Percentiles rank a stretch among this genome's conserved stretches.
Evolutionary conservation across 805 yeast species (phyloP).

Genomic region (Saccharomyces mikatae): DNA sequence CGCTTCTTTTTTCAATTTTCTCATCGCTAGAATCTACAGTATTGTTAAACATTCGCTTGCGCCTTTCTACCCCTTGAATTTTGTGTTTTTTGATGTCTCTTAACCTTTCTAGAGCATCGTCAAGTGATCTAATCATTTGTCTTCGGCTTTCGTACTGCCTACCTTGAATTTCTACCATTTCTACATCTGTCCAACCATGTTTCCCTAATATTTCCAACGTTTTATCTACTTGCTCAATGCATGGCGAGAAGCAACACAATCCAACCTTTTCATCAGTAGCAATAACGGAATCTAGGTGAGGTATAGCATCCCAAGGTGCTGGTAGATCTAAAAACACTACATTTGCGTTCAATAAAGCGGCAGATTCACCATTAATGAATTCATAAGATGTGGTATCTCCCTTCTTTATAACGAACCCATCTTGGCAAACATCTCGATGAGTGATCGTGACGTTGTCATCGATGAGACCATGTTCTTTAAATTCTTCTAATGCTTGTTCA

Average conservation of each 20-base stretch:
- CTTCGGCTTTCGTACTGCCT: constrained; percentile 84
- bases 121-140: constrained; percentile 73
- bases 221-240: constrained; percentile 91
- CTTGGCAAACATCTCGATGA: constrained; percentile 86
- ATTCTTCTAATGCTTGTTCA: constrained; percentile 69
- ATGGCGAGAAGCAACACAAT: constrained; percentile 93
- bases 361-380: constrained; percentile 23
- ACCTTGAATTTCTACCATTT: constrained; percentile 86
- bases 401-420: constrained; percentile 58
- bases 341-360: constrained; percentile 44
- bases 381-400: constrained; percentile 21
- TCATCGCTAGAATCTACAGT: constrained; percentile 23
- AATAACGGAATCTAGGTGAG: constrained; percentile 55
- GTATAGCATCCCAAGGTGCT: constrained; percentile 94
- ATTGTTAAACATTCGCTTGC: constrained; percentile 32
- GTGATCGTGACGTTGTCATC: constrained; percentile 53
- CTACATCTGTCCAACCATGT: constrained; percentile 77
- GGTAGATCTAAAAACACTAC: constrained; percentile 87
- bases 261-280: constrained; percentile 47
- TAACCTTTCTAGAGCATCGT: constrained; percentile 72
- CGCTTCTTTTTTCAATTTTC: constrained; percentile 17
- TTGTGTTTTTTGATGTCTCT: constrained; percentile 72
- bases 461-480: constrained; percentile 59
- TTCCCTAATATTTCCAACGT: constrained; percentile 68
- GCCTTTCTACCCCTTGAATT: constrained; percentile 53